Percentiles rank a stretch among this genome's conserved stretches.
These are phyloP conservation scores for Baorangia bicolor DNA, from an alignment of 768 basidiomycete species.

Conservation along the genomic window DNA sequence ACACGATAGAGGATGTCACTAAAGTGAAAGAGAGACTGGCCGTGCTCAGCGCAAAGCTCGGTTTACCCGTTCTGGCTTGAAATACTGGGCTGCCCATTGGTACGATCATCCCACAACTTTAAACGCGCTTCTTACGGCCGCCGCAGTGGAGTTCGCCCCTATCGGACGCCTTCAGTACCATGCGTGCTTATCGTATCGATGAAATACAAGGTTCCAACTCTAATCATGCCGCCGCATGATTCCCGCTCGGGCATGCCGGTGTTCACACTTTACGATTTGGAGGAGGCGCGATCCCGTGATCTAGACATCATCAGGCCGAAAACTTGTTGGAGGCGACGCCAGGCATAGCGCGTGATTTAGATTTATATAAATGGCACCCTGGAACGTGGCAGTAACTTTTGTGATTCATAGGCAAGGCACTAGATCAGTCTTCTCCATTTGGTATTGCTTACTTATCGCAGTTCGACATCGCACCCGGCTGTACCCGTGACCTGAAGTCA, in stretches of 20 bases:
- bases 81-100: background rate
- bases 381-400: background rate
- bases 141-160: background rate
- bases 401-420: background rate
- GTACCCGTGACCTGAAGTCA: conserved; percentile 1
- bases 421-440: background rate
- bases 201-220: background rate
- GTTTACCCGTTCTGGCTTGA: conserved; percentile 24
- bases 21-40: conserved; percentile 38
- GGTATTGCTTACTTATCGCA: background rate
- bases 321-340: background rate
- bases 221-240: background rate
- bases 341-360: background rate
- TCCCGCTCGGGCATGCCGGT: background rate
- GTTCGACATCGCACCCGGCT: background rate
- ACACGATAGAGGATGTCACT: conserved; percentile 41
- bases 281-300: background rate
- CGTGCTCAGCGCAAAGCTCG: conserved; percentile 32
- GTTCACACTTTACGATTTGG: background rate
- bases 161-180: background rate
- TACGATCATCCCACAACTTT: background rate
- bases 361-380: background rate
- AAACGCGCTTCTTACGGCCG: background rate
- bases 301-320: background rate
- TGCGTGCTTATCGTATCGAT: background rate